A percentile compares a stretch with the other conserved stretches of the same genome.
These are phyloP conservation scores for Zalaria obscura DNA, from an alignment of 2,329 filamentous ascomycete species.

Conservation along the genomic window DNA sequence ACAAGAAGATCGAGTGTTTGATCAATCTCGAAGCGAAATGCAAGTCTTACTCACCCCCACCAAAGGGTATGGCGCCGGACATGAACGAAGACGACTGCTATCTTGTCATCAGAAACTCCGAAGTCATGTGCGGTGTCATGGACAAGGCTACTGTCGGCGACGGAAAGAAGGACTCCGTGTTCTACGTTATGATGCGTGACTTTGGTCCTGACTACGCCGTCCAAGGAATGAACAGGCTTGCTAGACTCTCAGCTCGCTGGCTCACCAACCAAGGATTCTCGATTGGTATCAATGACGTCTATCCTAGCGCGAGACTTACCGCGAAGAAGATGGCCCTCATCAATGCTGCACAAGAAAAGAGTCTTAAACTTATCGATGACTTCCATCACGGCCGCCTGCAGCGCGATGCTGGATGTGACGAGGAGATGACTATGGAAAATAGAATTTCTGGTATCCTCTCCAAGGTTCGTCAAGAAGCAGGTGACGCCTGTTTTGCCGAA, in stretches of 20 bases:
- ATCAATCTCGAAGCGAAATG: constrained; percentile 92
- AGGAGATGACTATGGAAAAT: constrained; percentile 86
- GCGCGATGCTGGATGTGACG: constrained; percentile 77
- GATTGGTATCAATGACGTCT: constrained; percentile 90
- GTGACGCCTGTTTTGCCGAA: constrained; percentile 78
- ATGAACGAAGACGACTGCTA: constrained; percentile 64
- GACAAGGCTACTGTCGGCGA: constrained; percentile 96
- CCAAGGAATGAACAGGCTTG: constrained; percentile 82
- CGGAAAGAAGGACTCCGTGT: constrained; percentile 95
- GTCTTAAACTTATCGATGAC: constrained; percentile 66
- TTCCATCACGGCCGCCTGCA: constrained; percentile 71
- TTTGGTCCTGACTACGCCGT: constrained; percentile 83
- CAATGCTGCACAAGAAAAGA: constrained; percentile 61
- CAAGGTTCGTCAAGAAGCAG: constrained; percentile 80
- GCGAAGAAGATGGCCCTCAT: constrained; percentile 65
- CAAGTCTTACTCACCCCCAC: constrained; percentile 58
- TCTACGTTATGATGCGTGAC: constrained; percentile 91
- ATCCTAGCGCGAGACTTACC: constrained; percentile 58
- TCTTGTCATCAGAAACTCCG: constrained; percentile 87
- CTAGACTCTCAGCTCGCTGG: constrained; percentile 78
- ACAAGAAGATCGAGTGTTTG: constrained; percentile 64
- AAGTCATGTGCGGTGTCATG: constrained; percentile 95
- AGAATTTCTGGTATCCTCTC: constrained; percentile 81
- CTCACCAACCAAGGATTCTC: constrained; percentile 89
- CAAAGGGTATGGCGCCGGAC: constrained; percentile 54